These are phyloP conservation scores for Zygnema circumcarinatum DNA, from an alignment of 139 green algal genomes.

Conservation along the genomic window DNA sequence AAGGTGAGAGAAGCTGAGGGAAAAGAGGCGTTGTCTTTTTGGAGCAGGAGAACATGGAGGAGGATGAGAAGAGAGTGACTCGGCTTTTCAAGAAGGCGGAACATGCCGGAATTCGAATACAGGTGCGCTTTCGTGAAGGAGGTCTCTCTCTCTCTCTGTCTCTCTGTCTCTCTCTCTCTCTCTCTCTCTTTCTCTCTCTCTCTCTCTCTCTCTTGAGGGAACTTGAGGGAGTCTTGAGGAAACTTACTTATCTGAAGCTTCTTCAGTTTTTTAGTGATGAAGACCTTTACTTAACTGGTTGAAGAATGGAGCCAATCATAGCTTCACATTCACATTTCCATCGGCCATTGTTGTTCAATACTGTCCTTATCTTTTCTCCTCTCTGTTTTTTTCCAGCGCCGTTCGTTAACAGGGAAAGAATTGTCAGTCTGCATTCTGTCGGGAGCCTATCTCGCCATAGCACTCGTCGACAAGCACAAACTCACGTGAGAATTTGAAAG, in stretches of 20 bases:
- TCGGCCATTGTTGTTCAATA: too few relatives aligned
- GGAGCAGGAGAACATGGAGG: constrained; percentile 67
- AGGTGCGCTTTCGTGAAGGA: constrained; percentile 7
- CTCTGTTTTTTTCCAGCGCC: constrained; percentile 41
- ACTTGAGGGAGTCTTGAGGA: too few relatives aligned
- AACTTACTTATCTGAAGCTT: too few relatives aligned
- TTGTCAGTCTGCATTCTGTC: constrained; percentile 57
- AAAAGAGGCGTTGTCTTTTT: too few relatives aligned
- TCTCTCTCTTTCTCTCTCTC: not conserved
- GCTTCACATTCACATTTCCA: too few relatives aligned
- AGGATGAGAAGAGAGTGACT: constrained; percentile 78
- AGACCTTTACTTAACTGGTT: too few relatives aligned
- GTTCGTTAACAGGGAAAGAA: constrained; percentile 61
- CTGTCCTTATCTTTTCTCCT: too few relatives aligned
- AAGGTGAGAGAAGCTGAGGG: too few relatives aligned
- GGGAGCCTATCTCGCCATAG: constrained; percentile 73
- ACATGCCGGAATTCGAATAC: constrained; percentile 68
- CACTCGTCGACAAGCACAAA: constrained; percentile 83
- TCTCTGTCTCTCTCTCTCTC: not conserved
- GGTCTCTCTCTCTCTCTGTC: not conserved
- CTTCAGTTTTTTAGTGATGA: too few relatives aligned
- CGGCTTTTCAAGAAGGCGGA: constrained; percentile 75
- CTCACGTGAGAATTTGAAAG: constrained; percentile 51
- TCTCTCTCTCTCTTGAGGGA: not conserved
- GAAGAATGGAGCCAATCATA: too few relatives aligned